phyloP scores from a whole-genome alignment of 202 grass and related monocot species.

The Setaria italica region DNA sequence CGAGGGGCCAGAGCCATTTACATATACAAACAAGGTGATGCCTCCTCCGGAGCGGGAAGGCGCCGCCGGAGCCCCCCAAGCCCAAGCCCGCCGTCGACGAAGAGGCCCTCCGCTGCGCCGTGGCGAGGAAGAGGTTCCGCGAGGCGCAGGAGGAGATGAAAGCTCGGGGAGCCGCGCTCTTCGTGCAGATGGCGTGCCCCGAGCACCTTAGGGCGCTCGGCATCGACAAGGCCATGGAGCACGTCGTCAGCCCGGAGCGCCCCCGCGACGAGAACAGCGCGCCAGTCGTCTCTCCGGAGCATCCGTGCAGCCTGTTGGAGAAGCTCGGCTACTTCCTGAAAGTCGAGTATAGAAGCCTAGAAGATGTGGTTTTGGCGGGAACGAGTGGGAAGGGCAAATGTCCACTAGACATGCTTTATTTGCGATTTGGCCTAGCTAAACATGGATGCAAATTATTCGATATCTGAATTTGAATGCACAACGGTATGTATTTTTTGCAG shows the following conservation, averaged over 20 bases:
- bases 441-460: background rate
- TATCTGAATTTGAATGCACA: background rate
- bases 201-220: constrained; percentile 29
- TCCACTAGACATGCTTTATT: too few relatives aligned
- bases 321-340: constrained; percentile 35
- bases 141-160: constrained; percentile 11
- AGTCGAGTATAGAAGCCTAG: background rate
- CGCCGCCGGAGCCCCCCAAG: background rate
- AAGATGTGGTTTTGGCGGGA: background rate
- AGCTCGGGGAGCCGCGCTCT: background rate
- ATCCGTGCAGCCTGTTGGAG: constrained; percentile 23
- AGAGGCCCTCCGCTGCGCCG: background rate
- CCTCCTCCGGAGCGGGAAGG: background rate
- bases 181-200: constrained; percentile 1
- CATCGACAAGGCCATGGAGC: constrained; percentile 37
- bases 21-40: too few relatives aligned
- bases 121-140: background rate
- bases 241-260: constrained; percentile 18
- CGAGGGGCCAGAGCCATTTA: too few relatives aligned
- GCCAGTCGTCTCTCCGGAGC: background rate
- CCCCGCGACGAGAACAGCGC: background rate
- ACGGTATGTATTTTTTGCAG: background rate
- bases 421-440: background rate
- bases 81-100: background rate
- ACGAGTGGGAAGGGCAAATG: background rate